Evolutionary conservation across 495 filamentous ascomycete species (phyloP), one percentile per base, ranked within the genome.

Genomic region (Trichoderma parareesei): DNA sequence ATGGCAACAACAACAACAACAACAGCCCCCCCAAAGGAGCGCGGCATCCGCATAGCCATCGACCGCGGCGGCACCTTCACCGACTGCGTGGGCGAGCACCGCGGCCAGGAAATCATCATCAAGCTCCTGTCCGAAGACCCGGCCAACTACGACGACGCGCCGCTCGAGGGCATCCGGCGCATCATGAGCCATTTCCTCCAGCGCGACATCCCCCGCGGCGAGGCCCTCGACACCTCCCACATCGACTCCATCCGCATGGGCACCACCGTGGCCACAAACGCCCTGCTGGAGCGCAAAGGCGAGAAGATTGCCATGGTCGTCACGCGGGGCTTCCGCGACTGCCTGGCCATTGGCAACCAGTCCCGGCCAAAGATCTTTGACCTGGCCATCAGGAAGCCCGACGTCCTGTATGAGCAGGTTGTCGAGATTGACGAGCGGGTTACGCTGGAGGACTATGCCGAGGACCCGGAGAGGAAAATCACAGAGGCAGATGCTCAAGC

Each of bases 121-220:
- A 96, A 96, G 75, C 80, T 96, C 0, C 83, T 96, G 6, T 94
- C 90, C n/a, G 90, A 93, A 60, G 92, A 96, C 73, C 92, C 92
- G 60, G 80, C 85, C 63, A 93, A 96, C 74, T 96, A 96, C 69
- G 80, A 85, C 61, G 92, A 96, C 83, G 92, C 92, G 2, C 92
- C 92, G 2, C 85, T 92, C 7, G 92, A 96, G 71, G 94, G 92
- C 46, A 96, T 98, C 69, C 87, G 94, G 13, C 89, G 93, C 63
- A 86, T 98, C 60, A 82, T 98, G 72, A 89, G 91, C 69, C 85
- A 85, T 67, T 96, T 96, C 67, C 87, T 87, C 5, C 82, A 84
- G 46, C 78, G 84, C 60, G 82, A 92, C 48, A 88, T 94, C 38
- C 90, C 91, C 0, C 85, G 93, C 18, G 93, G 92, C 16, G 78